Percentiles rank a stretch among this genome's conserved stretches.
Conservation (phyloP, 768 basidiomycete species). For the Lanmaoa pseudosensibilis region DNA sequence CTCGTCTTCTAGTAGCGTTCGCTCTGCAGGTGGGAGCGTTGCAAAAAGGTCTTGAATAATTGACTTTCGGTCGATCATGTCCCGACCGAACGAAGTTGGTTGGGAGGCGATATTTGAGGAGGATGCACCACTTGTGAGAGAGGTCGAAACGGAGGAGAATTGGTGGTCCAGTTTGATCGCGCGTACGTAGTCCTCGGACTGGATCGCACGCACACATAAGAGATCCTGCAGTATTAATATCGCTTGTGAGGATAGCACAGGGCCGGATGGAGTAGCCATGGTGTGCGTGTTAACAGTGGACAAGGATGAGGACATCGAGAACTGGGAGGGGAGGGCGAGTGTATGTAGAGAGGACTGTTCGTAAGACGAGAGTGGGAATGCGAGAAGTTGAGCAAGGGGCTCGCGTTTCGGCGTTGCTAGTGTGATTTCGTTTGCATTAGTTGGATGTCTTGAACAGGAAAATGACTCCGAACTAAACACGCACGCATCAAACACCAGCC, state of each 20-base stretch:
- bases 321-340: constrained; percentile 54
- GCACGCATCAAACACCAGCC: constrained; percentile 70
- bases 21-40: constrained; percentile 62
- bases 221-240: constrained; percentile 70
- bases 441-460: background rate
- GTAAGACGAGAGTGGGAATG: constrained; percentile 61
- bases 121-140: constrained; percentile 10
- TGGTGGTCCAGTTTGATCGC: constrained; percentile 75
- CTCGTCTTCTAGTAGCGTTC: constrained; percentile 59
- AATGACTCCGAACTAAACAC: constrained; percentile 29
- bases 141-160: constrained; percentile 47
- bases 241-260: constrained; percentile 43
- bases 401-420: constrained; percentile 59
- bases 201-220: constrained; percentile 75
- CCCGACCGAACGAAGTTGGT: constrained; percentile 24
- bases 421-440: background rate
- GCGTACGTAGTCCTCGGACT: constrained; percentile 65
- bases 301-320: constrained; percentile 33
- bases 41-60: constrained; percentile 72
- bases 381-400: constrained; percentile 61
- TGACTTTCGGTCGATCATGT: constrained; percentile 49
- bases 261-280: background rate
- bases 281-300: constrained; percentile 3
- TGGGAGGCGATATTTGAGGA: constrained; percentile 28
- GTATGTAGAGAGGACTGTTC: constrained; percentile 60